Evolutionary conservation across 179 eudicot genomes (phyloP).

Genomic region (Spergularia azorica): DNA sequence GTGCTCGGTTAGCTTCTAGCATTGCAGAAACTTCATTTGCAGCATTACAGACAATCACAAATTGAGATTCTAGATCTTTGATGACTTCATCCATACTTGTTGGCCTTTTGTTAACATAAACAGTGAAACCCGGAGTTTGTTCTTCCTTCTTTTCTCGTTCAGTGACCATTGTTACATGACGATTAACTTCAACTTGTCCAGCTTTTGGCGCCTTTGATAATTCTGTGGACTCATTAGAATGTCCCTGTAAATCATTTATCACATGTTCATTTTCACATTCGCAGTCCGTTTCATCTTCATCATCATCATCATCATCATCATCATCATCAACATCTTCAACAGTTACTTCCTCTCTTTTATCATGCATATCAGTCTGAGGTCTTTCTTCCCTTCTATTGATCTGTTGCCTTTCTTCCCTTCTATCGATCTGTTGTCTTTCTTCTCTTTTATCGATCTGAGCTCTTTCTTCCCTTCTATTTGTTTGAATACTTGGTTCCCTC

Average conservation of each 20-base stretch:
- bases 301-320: conserved; percentile 38
- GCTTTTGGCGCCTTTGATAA: conserved; percentile 47
- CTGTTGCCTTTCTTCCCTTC: conserved; percentile 35
- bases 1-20: conserved; percentile 76
- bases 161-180: conserved; percentile 54
- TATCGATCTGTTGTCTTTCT: conserved; percentile 30
- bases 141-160: conserved; percentile 52
- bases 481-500: not conserved
- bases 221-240: conserved; percentile 38
- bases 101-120: conserved; percentile 85
- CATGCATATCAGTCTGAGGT: conserved; percentile 22
- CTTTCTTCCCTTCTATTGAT: conserved; percentile 38
- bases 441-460: conserved; percentile 20
- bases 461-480: conserved; percentile 36
- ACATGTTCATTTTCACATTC: conserved; percentile 47
- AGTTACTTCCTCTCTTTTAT: conserved; percentile 53
- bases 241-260: conserved; percentile 37
- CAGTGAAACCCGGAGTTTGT: conserved; percentile 85
- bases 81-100: conserved; percentile 95
- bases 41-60: conserved; percentile 57
- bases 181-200: conserved; percentile 54
- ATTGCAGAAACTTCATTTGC: conserved; percentile 66
- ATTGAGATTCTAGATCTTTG: conserved; percentile 87
- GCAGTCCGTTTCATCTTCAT: conserved; percentile 44
- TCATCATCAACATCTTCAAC: conserved; percentile 75